Evolutionary conservation across 352 stramenopile species (phyloP).

Genomic region (Pythium brachiatum): DNA sequence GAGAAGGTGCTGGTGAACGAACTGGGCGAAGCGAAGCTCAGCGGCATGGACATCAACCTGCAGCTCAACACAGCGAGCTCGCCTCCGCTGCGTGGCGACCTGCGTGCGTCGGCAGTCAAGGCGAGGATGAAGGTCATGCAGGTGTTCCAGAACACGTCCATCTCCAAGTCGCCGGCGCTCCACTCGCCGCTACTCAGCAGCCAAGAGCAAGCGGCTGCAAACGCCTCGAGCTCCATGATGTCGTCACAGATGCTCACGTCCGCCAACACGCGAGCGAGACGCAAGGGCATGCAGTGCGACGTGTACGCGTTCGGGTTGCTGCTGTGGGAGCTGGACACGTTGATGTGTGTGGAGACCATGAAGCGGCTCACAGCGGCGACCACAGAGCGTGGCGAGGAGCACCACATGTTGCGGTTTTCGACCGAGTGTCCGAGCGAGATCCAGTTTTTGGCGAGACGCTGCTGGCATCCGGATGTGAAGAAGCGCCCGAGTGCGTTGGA

Average conservation of each 20-base stretch:
- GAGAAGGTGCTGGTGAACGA: constrained; percentile 75
- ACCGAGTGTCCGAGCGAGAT: constrained; percentile 57
- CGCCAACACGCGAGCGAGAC: constrained; percentile 8
- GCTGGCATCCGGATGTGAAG: constrained; percentile 51
- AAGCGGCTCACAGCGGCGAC: constrained; percentile 36
- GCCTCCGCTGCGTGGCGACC: constrained; percentile 12
- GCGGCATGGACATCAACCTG: constrained; percentile 56
- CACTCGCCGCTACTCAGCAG: constrained; percentile 20
- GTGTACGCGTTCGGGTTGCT: constrained; percentile 73
- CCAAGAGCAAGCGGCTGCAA: not conserved
- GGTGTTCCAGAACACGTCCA: constrained; percentile 34
- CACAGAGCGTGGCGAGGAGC: constrained; percentile 32
- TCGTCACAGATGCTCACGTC: constrained; percentile 18
- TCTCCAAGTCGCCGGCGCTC: constrained; percentile 29
- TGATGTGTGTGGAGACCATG: constrained; percentile 57
- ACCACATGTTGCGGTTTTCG: constrained; percentile 62
- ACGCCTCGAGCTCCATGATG: constrained; percentile 9
- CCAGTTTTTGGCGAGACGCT: constrained; percentile 48
- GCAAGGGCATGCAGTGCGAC: constrained; percentile 33
- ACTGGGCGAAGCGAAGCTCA: constrained; percentile 75
- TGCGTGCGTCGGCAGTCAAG: constrained; percentile 45
- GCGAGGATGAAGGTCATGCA: constrained; percentile 30
- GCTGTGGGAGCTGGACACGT: constrained; percentile 75
- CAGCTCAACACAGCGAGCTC: constrained; percentile 22
- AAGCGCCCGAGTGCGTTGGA: constrained; percentile 61